Percentiles rank a stretch among this genome's conserved stretches.
Conservation (phyloP, 768 basidiomycete species). For the Mrakia blollopis region DNA sequence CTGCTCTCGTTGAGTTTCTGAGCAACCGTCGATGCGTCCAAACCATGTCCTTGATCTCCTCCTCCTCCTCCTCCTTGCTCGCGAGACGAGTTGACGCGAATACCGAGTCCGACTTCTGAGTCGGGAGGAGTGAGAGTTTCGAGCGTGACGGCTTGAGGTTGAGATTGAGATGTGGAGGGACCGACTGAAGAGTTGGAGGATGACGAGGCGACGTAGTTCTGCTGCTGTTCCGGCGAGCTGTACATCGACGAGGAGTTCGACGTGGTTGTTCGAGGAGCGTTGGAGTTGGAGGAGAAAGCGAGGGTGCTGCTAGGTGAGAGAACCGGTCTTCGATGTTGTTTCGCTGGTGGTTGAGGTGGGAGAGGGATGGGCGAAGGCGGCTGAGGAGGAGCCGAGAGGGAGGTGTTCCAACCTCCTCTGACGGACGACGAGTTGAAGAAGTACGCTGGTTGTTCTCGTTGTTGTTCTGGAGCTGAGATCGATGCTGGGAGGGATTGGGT, state of each 20-base stretch:
- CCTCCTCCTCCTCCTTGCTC: not conserved
- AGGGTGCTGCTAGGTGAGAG: not conserved
- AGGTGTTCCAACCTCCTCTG: slow-evolving; percentile 14
- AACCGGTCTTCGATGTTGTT: not conserved
- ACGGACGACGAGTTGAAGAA: slow-evolving; percentile 7
- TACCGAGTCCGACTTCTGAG: not conserved
- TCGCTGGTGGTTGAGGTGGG: not conserved
- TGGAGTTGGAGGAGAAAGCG: not conserved
- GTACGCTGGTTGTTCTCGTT: too few species aligned
- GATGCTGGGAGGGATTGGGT: not conserved
- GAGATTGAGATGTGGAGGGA: too few species aligned
- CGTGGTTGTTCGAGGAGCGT: too few species aligned
- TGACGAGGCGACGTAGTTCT: not conserved
- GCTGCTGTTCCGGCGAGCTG: not conserved
- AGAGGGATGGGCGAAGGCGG: not conserved
- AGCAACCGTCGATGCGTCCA: not conserved
- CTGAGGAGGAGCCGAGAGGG: not conserved
- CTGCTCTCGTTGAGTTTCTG: not conserved
- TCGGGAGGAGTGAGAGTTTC: slow-evolving; percentile 13
- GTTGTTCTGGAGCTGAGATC: not conserved
- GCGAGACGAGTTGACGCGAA: too few species aligned
- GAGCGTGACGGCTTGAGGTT: not conserved
- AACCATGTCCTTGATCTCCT: not conserved
- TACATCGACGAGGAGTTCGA: too few species aligned
- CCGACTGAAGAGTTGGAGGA: not conserved